These are phyloP conservation scores for Amorphotheca resinae DNA, from an alignment of 495 filamentous ascomycete species.

Conservation along the genomic window DNA sequence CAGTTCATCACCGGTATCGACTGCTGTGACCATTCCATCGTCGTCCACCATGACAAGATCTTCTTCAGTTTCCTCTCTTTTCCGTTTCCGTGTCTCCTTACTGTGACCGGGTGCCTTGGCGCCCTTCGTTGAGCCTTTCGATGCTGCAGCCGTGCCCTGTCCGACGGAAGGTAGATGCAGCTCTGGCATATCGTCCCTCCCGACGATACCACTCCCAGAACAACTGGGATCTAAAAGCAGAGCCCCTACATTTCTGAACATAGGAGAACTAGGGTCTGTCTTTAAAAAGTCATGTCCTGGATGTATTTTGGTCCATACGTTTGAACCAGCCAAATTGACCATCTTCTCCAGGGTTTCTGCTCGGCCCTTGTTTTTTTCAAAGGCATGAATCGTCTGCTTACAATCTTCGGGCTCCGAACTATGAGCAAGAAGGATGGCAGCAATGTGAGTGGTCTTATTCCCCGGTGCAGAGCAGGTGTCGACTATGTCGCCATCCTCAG, in stretches of 20 bases:
- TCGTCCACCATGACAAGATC: conserved; percentile 32
- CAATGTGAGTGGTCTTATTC: conserved; percentile 94
- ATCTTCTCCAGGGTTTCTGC: conserved; percentile 68
- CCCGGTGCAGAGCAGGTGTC: conserved; percentile 91
- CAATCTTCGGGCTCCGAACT: conserved; percentile 17
- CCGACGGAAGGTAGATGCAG: conserved; percentile 40
- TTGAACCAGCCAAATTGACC: conserved; percentile 61
- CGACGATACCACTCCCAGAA: conserved; percentile 87
- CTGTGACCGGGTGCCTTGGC: conserved; percentile 15
- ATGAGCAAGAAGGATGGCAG: conserved; percentile 47
- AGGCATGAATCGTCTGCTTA: conserved; percentile 44
- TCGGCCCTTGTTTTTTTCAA: conserved; percentile 54
- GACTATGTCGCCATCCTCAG: conserved; percentile 56
- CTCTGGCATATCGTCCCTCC: conserved; percentile 61
- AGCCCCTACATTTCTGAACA: conserved; percentile 50
- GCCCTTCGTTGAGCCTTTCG: conserved; percentile 18
- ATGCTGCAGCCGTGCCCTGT: not conserved
- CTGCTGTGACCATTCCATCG: conserved; percentile 30
- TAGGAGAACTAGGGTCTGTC: conserved; percentile 41
- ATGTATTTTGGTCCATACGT: conserved; percentile 48
- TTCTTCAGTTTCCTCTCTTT: conserved; percentile 20
- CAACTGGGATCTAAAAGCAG: conserved; percentile 87
- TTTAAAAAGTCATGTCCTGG: conserved; percentile 69
- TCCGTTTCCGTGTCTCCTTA: conserved; percentile 24
- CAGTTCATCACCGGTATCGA: conserved; percentile 30